Base-by-base conservation (phyloP, 1,284 basidiomycete species). In the Sanghuangporus baumii region DNA sequence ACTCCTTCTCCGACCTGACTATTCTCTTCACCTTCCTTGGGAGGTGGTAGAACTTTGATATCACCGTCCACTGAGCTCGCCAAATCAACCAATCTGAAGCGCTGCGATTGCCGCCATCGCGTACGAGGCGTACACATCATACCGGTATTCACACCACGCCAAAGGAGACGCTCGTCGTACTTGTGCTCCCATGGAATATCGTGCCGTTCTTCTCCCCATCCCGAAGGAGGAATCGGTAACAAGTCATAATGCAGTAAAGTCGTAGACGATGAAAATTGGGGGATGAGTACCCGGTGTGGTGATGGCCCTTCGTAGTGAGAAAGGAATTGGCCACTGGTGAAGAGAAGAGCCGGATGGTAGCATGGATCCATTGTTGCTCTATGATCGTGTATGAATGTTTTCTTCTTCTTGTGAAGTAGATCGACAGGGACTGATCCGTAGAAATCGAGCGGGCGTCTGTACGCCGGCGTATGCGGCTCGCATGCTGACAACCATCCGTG, bases 121-220 rank as follows among this genome's bases (percentile, higher is more conserved):
- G 74, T 75, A 1, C 71, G 65, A 6, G 71, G 66, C 0, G 72
- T 72, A 61, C 83, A 81, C 67, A 74, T 77, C 54, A 88, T 87
- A 1, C 87, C 88, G 0, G 88, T 89, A 55, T 82, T 86, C 57
- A 78, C 81, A 3, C 88, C 88, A 20, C 88, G 77, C 88, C 88
- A 89, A n/a, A 81, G 71, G 34, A 89, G 68, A 36, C 81, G 71
- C 48, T 84, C 79, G 62, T 87, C 80, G 7, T 73, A 66, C 72
- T 84, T 88, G 26, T 79, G 74, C 38, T 82, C 80, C 82, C 85
- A 89, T 0, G 71, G 72, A 0, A 81, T 77, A 69, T 87, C 84
- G 77, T 74, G 51, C 75, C 68, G 18, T 80, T 75, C 36, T 74
- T 71, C 1, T 71, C 66, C 66, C 78, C 82, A 62, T 57, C 76